phyloP scores from a whole-genome alignment of 2,329 filamentous ascomycete species.

The Amylocarpus encephaloides region DNA sequence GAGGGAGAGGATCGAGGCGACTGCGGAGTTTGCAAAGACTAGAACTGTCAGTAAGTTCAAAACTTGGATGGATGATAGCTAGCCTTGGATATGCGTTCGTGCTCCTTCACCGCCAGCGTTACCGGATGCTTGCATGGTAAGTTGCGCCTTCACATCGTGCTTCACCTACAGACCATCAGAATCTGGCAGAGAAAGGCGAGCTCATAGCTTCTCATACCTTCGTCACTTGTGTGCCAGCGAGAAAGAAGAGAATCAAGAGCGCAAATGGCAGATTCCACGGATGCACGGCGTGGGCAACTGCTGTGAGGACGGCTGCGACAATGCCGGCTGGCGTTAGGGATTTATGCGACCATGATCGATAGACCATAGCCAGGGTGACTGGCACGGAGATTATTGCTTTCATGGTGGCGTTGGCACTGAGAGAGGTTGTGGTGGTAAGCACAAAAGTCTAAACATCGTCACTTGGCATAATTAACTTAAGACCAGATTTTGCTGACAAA shows the following conservation, averaged over 20 bases:
- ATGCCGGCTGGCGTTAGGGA: slow-evolving; percentile 76
- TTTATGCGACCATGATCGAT: slow-evolving; percentile 63
- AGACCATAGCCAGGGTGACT: slow-evolving; percentile 53
- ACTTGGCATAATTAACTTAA: neutral
- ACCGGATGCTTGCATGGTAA: slow-evolving; percentile 74
- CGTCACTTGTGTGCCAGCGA: slow-evolving; percentile 76
- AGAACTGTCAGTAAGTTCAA: slow-evolving; percentile 11
- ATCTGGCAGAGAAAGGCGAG: no score
- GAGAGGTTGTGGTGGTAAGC: neutral
- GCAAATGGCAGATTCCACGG: slow-evolving; percentile 91
- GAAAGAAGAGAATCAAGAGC: slow-evolving; percentile 77
- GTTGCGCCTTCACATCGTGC: slow-evolving; percentile 71
- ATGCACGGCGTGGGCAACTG: slow-evolving; percentile 77
- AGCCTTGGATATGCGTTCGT: slow-evolving; percentile 74
- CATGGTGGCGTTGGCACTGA: slow-evolving; percentile 36
- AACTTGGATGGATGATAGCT: slow-evolving; percentile 4
- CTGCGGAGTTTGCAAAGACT: slow-evolving; percentile 80
- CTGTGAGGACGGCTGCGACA: slow-evolving; percentile 64
- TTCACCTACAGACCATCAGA: slow-evolving; percentile 57
- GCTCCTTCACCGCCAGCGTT: slow-evolving; percentile 71
- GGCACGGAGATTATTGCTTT: slow-evolving; percentile 52
- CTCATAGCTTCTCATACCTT: no score
- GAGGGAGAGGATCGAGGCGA: slow-evolving; percentile 60
- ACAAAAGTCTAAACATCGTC: no score
- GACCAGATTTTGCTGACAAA: neutral